Evolutionary conservation across 129 eudicot species (phyloP), one percentile per base, ranked within the genome.

Genomic region (Apium graveolens): DNA sequence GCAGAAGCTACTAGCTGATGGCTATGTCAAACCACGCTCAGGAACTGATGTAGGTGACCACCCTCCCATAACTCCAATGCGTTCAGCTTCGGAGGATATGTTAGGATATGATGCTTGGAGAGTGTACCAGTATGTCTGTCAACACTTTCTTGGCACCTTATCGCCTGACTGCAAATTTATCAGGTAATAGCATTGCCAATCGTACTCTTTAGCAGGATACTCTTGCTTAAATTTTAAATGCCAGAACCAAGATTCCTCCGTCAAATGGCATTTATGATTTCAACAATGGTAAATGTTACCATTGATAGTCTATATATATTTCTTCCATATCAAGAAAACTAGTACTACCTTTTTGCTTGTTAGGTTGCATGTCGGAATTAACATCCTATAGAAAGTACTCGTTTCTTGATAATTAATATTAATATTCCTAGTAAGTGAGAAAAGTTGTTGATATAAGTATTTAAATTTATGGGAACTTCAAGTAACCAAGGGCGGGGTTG

Each of bases 1-100:
- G 43, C 92, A 89, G 76, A 76, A 82, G 18, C 88, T 93, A 43
- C 83, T 93, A 49, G 81, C 51, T 71, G 83, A 80, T 70, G 97
- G 98, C 60, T 89, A 87, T 75, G 70, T 72, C 65, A 93, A 89
- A 83, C 97, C 98, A 34, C 82, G 85, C 79, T 85, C 88, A 60
- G 97, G 98, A 70, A 91, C 89, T 69, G 98, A 93, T 85, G 98
- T 66, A 62, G 98, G 98, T 65, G 98, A 93, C 78, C 98, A 93
- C 80, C 98, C 98, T 24, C 98, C 98, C 78, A 93, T 93, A 45
- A 93, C 98, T 20, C 98, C 98, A 72, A 89, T 93, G 92, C 84
- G 91, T 16, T 93, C 97, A 76, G 98, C 98, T 49, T 83, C 83
- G 37, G 97, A 93, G 87, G 97, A 93, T 80, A 89, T 84, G 86